Evolutionary conservation across 2,329 filamentous ascomycete species (phyloP).

Genomic region (Anisogramma anomala): DNA sequence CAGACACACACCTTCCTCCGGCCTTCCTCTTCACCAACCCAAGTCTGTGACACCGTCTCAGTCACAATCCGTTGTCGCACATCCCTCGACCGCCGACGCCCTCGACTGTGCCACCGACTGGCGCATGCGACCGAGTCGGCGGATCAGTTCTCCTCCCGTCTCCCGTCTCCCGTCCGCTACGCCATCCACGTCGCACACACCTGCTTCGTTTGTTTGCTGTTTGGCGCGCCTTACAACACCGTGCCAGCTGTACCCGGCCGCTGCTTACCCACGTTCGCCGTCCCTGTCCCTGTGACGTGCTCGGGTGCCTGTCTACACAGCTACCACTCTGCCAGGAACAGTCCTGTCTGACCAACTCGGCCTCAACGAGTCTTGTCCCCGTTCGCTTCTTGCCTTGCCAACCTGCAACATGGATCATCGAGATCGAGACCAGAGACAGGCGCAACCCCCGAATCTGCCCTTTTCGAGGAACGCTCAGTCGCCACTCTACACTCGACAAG

Average conservation of each 20-base stretch:
- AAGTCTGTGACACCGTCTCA: slow-evolving; percentile 1
- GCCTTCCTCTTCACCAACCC: neutral
- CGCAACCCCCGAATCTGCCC: slow-evolving; percentile 23
- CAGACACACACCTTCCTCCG: neutral
- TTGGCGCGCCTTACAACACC: neutral
- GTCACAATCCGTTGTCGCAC: neutral
- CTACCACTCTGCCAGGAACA: neutral
- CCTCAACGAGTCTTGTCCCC: neutral
- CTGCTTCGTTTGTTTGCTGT: slow-evolving; percentile 3
- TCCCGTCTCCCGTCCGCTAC: neutral
- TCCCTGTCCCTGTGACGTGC: neutral
- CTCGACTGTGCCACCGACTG: neutral
- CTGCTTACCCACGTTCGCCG: neutral
- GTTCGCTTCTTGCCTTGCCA: neutral
- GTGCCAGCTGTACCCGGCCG: neutral
- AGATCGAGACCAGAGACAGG: slow-evolving; percentile 24
- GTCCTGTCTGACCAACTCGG: neutral
- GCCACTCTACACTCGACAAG: slow-evolving; percentile 22
- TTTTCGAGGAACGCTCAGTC: slow-evolving; percentile 25
- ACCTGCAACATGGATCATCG: slow-evolving; percentile 14
- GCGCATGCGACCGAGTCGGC: slow-evolving; percentile 6
- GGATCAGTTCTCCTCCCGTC: neutral
- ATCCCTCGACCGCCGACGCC: neutral
- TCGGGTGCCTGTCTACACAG: neutral
- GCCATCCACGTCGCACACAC: neutral